Base-by-base conservation (phyloP, 2,329 filamentous ascomycete species). In the Fusarium equiseti region DNA sequence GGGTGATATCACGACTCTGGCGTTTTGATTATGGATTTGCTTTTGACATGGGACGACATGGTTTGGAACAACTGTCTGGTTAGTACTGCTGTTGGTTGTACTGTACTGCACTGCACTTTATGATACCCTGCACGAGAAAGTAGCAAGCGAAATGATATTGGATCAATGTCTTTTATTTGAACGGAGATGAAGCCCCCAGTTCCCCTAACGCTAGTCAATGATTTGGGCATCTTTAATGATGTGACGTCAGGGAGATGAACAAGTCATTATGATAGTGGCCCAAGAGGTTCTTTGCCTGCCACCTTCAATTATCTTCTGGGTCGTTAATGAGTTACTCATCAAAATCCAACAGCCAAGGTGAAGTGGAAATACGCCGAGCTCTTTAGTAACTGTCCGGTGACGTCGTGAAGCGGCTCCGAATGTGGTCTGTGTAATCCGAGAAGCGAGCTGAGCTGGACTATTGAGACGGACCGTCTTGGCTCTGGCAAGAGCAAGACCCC, bases 51-150 rank as follows among this genome's bases (percentile, higher is more conserved):
- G 61, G 56, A 45, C 31, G 55, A 61, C 63, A 55, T 61, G 54
- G 35, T 61, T 57, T 60, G 58, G 53, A 72, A 29, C n/a, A 51
- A 59, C 40, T 73, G 53, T 20, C 49, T 53, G 24, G 24, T 29
- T 53, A 53, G 50, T 43, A 52, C 35, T 42, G 50, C 12, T 52
- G 32, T 42, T 20, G 35, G 35, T n/a, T 38, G 35, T 38, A 38
- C 18, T 12, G 35, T 22, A 53, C 50, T 68, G 52, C 53, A 58
- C 58, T 57, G 56, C 54, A 64, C 59, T 32, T 27, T 68, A 76
- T 75, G 73, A 75, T 75, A 75, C 73, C 73, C 73, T 68, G 63
- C 58, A 60, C 57, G 59, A 65, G 60, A 68, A 62, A 66, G 55
- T 52, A 66, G 45, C 63, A 65, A 65, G 68, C 71, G 71, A 68